phyloP scores from a whole-genome alignment of 257 asterid genomes.

The Henckelia pumila region DNA sequence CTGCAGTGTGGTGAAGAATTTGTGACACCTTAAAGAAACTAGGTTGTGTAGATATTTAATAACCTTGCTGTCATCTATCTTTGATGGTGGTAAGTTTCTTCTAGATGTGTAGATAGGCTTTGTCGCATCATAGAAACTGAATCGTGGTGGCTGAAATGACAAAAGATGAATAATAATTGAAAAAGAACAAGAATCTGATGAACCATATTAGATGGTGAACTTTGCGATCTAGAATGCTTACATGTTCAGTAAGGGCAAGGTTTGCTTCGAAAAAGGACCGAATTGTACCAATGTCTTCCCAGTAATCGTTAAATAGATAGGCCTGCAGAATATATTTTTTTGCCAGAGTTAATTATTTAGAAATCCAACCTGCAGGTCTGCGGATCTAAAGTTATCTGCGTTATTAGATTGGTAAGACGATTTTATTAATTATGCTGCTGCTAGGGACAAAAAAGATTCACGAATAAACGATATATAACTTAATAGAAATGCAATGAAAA shows the following conservation, averaged over 20 bases:
- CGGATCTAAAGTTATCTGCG: too few species aligned
- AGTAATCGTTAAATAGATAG: too few species aligned
- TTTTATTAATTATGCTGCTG: too few species aligned
- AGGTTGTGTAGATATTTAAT: constrained; percentile 8
- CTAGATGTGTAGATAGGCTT: constrained; percentile 93
- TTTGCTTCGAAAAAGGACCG: constrained; percentile 94
- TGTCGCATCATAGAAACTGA: constrained; percentile 90
- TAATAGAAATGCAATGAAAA: background rate
- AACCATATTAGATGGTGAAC: background rate
- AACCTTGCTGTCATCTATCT: constrained; percentile 88
- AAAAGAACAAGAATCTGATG: background rate
- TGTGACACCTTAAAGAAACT: background rate
- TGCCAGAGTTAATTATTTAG: background rate
- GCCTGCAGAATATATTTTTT: background rate
- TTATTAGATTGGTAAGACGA: too few species aligned
- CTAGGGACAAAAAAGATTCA: too few species aligned
- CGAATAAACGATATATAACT: background rate
- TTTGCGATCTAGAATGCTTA: constrained; percentile 34
- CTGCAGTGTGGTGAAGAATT: background rate
- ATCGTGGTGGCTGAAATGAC: constrained; percentile 76
- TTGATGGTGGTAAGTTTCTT: constrained; percentile 95
- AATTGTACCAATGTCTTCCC: too few species aligned
- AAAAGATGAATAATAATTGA: background rate
- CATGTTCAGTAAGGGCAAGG: constrained; percentile 98
- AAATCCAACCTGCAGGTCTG: background rate